Evolutionary conservation across 371 early-diverging fungal species (phyloP), one percentile per base, ranked within the genome.

Genomic region (Mortierella sp.): DNA sequence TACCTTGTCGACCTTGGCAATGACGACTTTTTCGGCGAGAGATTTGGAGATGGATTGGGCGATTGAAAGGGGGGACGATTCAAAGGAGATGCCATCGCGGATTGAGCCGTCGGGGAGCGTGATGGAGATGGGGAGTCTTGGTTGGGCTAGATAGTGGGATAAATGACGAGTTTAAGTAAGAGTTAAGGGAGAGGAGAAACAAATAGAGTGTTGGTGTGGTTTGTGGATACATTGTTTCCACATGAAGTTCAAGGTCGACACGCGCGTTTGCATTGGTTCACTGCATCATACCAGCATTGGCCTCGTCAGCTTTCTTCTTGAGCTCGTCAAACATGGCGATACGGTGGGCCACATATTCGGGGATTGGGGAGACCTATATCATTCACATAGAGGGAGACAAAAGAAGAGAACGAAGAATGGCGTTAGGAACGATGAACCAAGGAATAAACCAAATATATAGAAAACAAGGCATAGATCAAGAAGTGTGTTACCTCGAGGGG

Each of bases 61-160:
- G 89, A 99, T 96, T 42, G 95, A 95, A 92, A 99, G 91, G 13
- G 99, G 99, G 6, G 97, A 95, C 58, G 99, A 99, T 86, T 99
- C 98, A 96, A 96, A 99, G 14, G 99, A 90, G 47, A 87, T 92
- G 60, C 97, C 99, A 78, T 95, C 95, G 79, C 95, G 94, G 52
- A 88, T 88, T 28, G 93, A 90, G 34, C 97, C 98, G 82, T 99
- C 97, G 28, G 97, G 97, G 55, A 99, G 92, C 70, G 96, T 96
- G 80, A 99, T 91, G 63, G 92, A 92, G 89, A 99, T 99, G 57
- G 94, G 89, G 73, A 91, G 94, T 38, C 97, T 95, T n/a, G 97
- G 96, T 84, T 96, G 92, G 31, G 91, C 96, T 96, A 84, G 34
- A 45, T 44, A 8, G 16, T 10, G 47, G 44, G 10, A 34, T 6